A percentile compares a stretch with the other conserved stretches of the same genome.
Evolutionary conservation across 2,329 filamentous ascomycete genomes (phyloP).

Genomic region (Colletotrichum orbiculare): DNA sequence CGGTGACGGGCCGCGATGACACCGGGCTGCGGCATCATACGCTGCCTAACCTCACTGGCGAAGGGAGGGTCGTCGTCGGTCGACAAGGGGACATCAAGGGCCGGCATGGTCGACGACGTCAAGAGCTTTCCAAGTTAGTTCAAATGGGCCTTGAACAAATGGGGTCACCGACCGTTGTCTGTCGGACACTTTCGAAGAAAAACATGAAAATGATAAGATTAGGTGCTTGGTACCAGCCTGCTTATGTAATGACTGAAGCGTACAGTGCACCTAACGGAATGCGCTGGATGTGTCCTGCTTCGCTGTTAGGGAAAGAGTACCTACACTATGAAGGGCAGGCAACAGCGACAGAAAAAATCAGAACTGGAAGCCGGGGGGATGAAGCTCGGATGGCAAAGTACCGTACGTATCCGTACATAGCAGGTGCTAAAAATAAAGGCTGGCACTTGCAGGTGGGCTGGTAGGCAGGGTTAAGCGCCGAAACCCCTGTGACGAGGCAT

Average conservation of each 20-base stretch:
- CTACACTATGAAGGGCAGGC: no score
- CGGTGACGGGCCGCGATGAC: no score
- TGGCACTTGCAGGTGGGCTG: neutral
- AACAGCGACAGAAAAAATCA: no score
- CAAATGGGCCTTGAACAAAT: slow-evolving; percentile 33
- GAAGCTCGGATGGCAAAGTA: slow-evolving; percentile 27
- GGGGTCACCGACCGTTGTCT: slow-evolving; percentile 31
- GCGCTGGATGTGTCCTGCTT: no score
- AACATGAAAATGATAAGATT: no score
- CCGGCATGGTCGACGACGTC: no score
- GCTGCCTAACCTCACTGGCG: neutral
- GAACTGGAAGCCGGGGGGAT: neutral
- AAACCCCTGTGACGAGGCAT: slow-evolving; percentile 2
- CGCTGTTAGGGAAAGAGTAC: no score
- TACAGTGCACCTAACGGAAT: no score
- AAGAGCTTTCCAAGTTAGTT: neutral
- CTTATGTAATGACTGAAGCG: no score
- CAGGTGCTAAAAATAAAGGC: neutral
- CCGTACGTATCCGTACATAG: slow-evolving; percentile 6
- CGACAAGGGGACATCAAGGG: neutral
- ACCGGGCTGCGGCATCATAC: no score
- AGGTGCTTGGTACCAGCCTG: no score
- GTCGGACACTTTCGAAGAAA: no score
- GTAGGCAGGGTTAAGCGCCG: slow-evolving; percentile 31
- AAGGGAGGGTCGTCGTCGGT: neutral